Evolutionary conservation across 2,329 filamentous ascomycete genomes (phyloP).

Genomic region (Pseudocercospora ulei): DNA sequence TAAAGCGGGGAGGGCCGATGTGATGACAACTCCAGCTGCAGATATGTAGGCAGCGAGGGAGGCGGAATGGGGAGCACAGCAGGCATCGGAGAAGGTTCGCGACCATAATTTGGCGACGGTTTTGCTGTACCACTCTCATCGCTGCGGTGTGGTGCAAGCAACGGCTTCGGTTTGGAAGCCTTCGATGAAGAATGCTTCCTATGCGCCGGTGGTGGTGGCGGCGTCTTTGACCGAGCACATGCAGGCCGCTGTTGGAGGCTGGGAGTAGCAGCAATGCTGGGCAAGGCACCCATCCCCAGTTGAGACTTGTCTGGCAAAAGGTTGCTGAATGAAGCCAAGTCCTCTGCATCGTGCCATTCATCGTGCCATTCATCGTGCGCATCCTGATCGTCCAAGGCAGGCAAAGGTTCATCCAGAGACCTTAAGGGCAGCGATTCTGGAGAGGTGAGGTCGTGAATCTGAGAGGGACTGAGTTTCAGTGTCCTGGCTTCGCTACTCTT

Average conservation of each 20-base stretch:
- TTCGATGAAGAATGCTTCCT: slow-evolving; percentile 16
- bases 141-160: slow-evolving; percentile 19
- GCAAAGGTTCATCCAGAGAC: slow-evolving; percentile 15
- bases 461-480: slow-evolving; percentile 17
- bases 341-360: no score
- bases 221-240: slow-evolving; percentile 12
- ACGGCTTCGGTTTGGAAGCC: slow-evolving; percentile 14
- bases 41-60: slow-evolving; percentile 54
- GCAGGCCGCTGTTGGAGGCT: slow-evolving; percentile 3
- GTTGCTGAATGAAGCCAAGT: neutral
- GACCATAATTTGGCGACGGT: slow-evolving; percentile 32
- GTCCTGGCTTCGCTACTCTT: slow-evolving; percentile 19
- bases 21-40: slow-evolving; percentile 56
- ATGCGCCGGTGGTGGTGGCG: slow-evolving; percentile 12
- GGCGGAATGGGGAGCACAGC: slow-evolving; percentile 51
- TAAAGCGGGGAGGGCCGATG: slow-evolving; percentile 53
- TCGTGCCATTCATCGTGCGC: slow-evolving; percentile 18
- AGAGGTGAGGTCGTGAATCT: slow-evolving; percentile 20
- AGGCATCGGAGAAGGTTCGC: slow-evolving; percentile 41
- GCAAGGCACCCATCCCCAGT: neutral
- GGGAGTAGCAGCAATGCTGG: slow-evolving; percentile 12
- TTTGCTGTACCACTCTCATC: slow-evolving; percentile 29
- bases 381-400: slow-evolving; percentile 11
- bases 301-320: neutral
- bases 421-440: slow-evolving; percentile 22